Evolutionary conservation across 208 protist genomes (phyloP).

Genomic region (Tritrichomonas foetus): DNA sequence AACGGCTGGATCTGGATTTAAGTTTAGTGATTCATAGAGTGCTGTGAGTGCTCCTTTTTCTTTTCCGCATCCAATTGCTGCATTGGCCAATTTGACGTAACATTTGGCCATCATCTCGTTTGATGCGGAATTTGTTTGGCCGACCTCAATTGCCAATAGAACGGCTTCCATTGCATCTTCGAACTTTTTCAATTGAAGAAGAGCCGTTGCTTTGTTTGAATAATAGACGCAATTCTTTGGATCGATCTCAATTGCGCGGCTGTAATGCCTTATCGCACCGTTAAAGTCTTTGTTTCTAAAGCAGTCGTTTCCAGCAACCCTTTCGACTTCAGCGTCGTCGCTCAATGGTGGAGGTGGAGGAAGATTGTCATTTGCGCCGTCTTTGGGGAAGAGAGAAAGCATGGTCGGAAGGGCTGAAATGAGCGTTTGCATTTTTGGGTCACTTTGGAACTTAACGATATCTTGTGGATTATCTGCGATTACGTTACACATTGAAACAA

Average conservation of each 20-base stretch:
- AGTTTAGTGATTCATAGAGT: not conserved
- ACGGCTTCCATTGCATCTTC: not conserved
- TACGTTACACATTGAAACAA: not conserved
- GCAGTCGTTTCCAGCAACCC: not conserved
- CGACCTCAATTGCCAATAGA: not conserved
- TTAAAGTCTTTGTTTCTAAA: not conserved
- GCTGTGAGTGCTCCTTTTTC: not conserved
- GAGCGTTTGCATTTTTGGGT: not conserved
- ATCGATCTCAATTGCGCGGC: not conserved
- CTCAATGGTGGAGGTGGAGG: not conserved
- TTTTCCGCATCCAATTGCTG: not conserved
- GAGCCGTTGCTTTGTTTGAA: not conserved
- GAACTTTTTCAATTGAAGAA: not conserved
- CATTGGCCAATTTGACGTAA: not conserved
- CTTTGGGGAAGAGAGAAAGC: not conserved
- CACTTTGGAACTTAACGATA: not conserved
- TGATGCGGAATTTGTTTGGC: not conserved
- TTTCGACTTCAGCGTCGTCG: not conserved
- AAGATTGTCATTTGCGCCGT: not conserved
- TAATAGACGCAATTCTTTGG: not conserved
- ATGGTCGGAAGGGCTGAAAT: not conserved
- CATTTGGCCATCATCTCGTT: not conserved
- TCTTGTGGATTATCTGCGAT: not conserved
- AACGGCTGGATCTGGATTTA: not conserved
- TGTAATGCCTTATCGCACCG: not conserved